Percentiles rank a stretch among this genome's conserved stretches.
Evolutionary conservation across 306 rosid genomes (phyloP).

Genomic region (Cucumis hystrix): DNA sequence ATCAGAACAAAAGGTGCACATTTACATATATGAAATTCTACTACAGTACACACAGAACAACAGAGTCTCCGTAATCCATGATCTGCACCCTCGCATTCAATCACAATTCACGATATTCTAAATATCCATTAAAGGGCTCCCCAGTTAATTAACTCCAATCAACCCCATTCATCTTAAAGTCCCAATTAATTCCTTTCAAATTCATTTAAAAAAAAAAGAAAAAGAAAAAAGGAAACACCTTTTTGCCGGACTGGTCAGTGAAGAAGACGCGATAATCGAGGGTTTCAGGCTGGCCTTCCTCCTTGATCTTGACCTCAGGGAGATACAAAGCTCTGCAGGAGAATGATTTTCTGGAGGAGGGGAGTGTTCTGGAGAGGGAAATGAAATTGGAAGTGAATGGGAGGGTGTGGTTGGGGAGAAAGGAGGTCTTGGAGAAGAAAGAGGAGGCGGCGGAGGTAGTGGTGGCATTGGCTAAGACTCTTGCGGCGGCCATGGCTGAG

Average conservation of each 20-base stretch:
- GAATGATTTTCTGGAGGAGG: conserved; percentile 30
- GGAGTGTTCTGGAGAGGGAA: conserved; percentile 20
- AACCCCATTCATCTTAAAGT: background rate
- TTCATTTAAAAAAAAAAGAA: background rate
- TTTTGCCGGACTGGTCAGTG: conserved; percentile 53
- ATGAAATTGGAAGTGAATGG: conserved; percentile 4
- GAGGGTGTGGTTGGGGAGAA: conserved; percentile 15
- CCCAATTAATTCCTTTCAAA: background rate
- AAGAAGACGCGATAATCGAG: conserved; percentile 75
- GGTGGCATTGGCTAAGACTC: conserved; percentile 47
- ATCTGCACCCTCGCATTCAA: background rate
- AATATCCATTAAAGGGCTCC: background rate
- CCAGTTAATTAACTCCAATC: background rate
- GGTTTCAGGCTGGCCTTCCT: conserved; percentile 68
- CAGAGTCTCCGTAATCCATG: background rate
- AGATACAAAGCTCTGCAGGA: conserved; percentile 64
- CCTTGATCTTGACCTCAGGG: conserved; percentile 51
- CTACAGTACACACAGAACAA: background rate
- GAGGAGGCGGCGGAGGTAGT: conserved; percentile 23
- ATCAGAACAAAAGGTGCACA: background rate
- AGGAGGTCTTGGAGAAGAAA: conserved; percentile 25
- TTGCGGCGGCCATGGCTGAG: conserved; percentile 64
- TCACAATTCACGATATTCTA: background rate
- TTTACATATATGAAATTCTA: background rate
- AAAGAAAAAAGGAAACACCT: conserved; percentile 19